phyloP scores from a whole-genome alignment of 31 red algal genomes.

The Bonnemaisonia californica region DNA sequence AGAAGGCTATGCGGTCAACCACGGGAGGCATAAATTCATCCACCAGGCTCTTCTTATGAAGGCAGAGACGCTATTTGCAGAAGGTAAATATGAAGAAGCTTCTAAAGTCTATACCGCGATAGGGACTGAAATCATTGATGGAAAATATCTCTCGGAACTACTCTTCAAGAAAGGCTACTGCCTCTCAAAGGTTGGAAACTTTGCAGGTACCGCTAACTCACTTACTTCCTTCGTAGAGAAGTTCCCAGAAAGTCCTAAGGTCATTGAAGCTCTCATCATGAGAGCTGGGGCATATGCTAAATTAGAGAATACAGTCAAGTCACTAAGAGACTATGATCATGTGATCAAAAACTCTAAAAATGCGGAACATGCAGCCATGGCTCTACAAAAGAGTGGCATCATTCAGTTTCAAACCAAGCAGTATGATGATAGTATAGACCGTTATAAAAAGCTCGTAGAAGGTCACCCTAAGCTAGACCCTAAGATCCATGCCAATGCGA shows the following conservation, averaged over 20 bases:
- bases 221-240: background rate
- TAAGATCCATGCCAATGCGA: conserved; percentile 6
- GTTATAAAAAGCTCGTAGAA: background rate
- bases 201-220: background rate
- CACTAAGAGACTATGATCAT: background rate
- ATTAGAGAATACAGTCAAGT: background rate
- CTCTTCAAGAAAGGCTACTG: conserved; percentile 10
- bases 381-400: background rate
- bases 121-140: background rate
- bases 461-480: background rate
- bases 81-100: background rate
- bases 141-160: background rate
- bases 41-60: conserved; percentile 17
- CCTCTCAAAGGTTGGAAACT: background rate
- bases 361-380: background rate
- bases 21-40: conserved; percentile 1
- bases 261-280: conserved; percentile 2
- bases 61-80: conserved; percentile 3
- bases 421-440: background rate
- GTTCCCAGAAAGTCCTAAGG: background rate
- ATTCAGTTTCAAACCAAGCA: background rate
- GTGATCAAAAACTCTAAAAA: conserved; percentile 10
- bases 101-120: conserved; percentile 4
- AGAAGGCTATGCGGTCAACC: background rate
- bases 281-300: background rate